A percentile compares a stretch with the other conserved stretches of the same genome.
Evolutionary conservation across 73 alveolate species (phyloP).

Genomic region (Blepharisma japonicum): DNA sequence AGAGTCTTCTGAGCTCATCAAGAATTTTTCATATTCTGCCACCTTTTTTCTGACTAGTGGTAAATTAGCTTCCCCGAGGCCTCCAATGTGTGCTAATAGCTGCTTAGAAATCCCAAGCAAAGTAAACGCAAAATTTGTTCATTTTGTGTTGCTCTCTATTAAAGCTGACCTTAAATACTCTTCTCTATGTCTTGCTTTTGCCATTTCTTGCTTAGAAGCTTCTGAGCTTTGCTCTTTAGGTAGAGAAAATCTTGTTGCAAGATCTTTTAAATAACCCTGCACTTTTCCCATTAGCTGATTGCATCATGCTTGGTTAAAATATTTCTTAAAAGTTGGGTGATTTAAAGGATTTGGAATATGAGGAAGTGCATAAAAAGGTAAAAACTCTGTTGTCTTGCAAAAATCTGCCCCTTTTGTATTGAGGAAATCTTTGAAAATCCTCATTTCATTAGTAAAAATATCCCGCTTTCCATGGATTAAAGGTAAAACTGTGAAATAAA

Average conservation of each 20-base stretch:
- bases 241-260: not conserved
- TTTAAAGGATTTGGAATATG: slow-evolving; percentile 74
- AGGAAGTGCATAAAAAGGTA: slow-evolving; percentile 89
- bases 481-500: slow-evolving; percentile 76
- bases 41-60: not conserved
- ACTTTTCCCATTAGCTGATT: slow-evolving; percentile 60
- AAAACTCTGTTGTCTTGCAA: slow-evolving; percentile 78
- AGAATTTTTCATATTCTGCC: slow-evolving; percentile 9
- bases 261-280: slow-evolving; percentile 41
- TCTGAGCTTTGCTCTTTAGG: too few species aligned
- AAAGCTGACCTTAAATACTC: slow-evolving; percentile 28
- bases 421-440: slow-evolving; percentile 75
- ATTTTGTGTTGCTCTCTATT: slow-evolving; percentile 21
- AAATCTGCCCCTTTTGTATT: slow-evolving; percentile 75
- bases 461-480: slow-evolving; percentile 50
- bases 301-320: slow-evolving; percentile 72
- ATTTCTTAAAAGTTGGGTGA: slow-evolving; percentile 67
- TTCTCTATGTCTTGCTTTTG: slow-evolving; percentile 6
- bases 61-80: slow-evolving; percentile 19
- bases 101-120: slow-evolving; percentile 2
- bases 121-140: slow-evolving; percentile 24
- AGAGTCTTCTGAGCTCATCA: slow-evolving; percentile 13
- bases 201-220: not conserved
- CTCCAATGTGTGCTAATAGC: slow-evolving; percentile 29
- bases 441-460: slow-evolving; percentile 36